Evolutionary conservation across 2,329 filamentous ascomycete genomes (phyloP), one percentile per base, ranked within the genome.

Genomic region (Microsporum audouinii): DNA sequence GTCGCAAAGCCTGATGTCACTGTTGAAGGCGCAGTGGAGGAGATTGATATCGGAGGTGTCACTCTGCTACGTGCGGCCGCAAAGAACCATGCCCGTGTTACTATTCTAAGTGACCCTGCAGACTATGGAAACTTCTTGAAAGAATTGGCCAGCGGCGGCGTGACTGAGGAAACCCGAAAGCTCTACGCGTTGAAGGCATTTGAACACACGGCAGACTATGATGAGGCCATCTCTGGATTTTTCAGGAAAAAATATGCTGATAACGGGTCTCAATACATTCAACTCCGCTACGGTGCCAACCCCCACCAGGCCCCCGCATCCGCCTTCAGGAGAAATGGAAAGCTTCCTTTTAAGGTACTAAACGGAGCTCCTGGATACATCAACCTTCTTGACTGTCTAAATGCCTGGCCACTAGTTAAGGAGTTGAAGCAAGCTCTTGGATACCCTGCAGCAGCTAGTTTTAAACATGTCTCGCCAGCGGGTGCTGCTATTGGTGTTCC

Each of bases 381-480:
- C 80, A 99, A 99, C 79, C 82, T 99, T 57, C 84, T 99, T 57
- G 94, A 99, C 76, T 89, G 90, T 58, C 83, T 99, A 68, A 99
- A 99, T 76, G 90, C 91, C 68, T 99, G 94, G 94, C 89, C 90
- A 5, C 79, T 99, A 63, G 94, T 99, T 62, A 95, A 95, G 81
- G 94, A 99, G 79, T 84, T 99, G 70, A 95, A 91, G 80, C 80
- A 88, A 68, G 90, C 92, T 27, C 85, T 97, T 27, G 87, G 88
- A 68, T 86, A 88, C 74, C 89, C 94, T 38, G 94, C 94, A 60
- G 94, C 94, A 34, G 92, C 94, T 65, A 96, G 90, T 74, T 99
- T 99, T 86, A 99, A 96, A 84, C 94, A 99, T 74, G 94, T 97
- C 65, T 99, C 94, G 7, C 94, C 94, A 23, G 94, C 94, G 49